Conservation (phyloP, 345 rosid species). For the Heritiera fomes region DNA sequence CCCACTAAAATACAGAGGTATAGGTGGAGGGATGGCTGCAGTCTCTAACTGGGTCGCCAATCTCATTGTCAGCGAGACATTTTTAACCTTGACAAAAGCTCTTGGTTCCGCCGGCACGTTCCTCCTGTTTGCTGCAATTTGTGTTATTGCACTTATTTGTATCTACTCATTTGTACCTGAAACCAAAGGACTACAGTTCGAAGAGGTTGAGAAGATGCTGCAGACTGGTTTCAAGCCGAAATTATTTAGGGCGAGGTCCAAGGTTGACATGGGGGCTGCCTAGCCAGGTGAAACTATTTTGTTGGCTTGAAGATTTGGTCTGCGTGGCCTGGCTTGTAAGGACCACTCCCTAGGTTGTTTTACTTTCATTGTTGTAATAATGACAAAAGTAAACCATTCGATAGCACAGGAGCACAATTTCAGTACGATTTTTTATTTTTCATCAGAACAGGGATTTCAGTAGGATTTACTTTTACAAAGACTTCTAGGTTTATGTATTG, state of each 20-base stretch:
- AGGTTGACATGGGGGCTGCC: background rate
- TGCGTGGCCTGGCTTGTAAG: too few relatives aligned
- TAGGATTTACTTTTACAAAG: too few relatives aligned
- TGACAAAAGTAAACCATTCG: too few relatives aligned
- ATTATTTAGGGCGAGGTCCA: conserved; percentile 26
- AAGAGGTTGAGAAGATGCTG: conserved; percentile 73
- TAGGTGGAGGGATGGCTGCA: conserved; percentile 81
- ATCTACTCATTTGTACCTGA: conserved; percentile 75
- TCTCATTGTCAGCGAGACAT: conserved; percentile 63
- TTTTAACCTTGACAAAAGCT: conserved; percentile 52
- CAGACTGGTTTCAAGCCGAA: conserved; percentile 55
- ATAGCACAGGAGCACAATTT: too few relatives aligned
- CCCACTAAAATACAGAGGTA: conserved; percentile 71
- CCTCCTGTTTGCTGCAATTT: conserved; percentile 60
- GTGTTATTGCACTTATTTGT: conserved; percentile 40
- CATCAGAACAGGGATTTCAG: too few relatives aligned
- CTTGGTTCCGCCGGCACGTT: conserved; percentile 64
- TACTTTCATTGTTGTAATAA: background rate
- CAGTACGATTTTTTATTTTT: too few relatives aligned
- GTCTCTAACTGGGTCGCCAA: conserved; percentile 81
- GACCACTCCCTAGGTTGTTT: background rate
- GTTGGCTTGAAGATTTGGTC: too few relatives aligned
- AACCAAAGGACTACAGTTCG: conserved; percentile 76
- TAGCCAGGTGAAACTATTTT: background rate
- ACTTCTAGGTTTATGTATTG: too few relatives aligned